phyloP scores from a whole-genome alignment of 2,329 filamentous ascomycete genomes.

The Colletotrichum sp. region DNA sequence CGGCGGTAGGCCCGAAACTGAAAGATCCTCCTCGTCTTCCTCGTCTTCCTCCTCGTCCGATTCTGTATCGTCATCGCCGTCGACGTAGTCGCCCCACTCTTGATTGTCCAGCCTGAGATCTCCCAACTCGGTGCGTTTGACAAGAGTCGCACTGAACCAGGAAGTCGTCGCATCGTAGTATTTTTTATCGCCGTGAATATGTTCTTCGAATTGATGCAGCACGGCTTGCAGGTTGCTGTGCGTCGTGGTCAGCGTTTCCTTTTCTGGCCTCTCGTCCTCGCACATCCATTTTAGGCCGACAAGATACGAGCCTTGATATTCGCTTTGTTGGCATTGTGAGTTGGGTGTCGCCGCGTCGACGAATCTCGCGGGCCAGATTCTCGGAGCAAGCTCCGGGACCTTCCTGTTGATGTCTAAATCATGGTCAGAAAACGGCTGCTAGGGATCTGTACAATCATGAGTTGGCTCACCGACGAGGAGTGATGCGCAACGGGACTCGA shows the following conservation, averaged over 20 bases:
- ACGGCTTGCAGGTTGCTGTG: slow-evolving; percentile 48
- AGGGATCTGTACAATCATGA: neutral
- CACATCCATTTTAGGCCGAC: slow-evolving; percentile 56
- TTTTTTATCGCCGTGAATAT: slow-evolving; percentile 48
- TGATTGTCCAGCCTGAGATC: slow-evolving; percentile 50
- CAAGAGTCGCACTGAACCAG: slow-evolving; percentile 51
- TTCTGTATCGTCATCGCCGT: slow-evolving; percentile 48
- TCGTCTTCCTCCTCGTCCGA: slow-evolving; percentile 35
- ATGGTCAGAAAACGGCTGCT: neutral
- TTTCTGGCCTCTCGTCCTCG: slow-evolving; percentile 28
- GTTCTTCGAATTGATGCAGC: slow-evolving; percentile 52
- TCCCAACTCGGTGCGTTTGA: slow-evolving; percentile 42
- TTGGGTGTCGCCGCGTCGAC: slow-evolving; percentile 34
- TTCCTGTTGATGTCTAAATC: slow-evolving; percentile 60
- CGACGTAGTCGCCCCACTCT: slow-evolving; percentile 54
- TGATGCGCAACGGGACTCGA: slow-evolving; percentile 64
- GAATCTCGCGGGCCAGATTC: slow-evolving; percentile 69
- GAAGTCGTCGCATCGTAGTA: slow-evolving; percentile 54
- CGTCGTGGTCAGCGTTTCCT: slow-evolving; percentile 46
- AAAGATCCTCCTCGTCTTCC: slow-evolving; percentile 18
- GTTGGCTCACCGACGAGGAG: slow-evolving; percentile 60
- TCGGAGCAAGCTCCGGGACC: slow-evolving; percentile 54
- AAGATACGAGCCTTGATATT: slow-evolving; percentile 67
- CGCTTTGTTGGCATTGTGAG: slow-evolving; percentile 34
- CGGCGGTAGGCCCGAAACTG: neutral